These are phyloP conservation scores for Rhytidhysteron rufulum DNA, from an alignment of 2,329 filamentous ascomycete species.

Conservation along the genomic window DNA sequence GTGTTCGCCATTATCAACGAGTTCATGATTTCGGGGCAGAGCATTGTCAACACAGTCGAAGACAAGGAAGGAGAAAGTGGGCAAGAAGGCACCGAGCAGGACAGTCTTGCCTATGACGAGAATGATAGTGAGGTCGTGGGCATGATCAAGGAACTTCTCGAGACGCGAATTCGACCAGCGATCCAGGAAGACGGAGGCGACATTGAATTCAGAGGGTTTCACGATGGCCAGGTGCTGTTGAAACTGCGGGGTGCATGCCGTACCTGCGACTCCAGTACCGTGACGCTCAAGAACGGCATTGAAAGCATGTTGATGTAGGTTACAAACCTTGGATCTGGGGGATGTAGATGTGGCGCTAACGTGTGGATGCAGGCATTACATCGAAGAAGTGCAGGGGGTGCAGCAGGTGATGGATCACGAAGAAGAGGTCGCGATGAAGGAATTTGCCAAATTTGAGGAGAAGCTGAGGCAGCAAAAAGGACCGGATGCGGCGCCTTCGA, in stretches of 20 bases:
- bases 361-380: constrained; percentile 51
- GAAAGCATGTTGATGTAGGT: constrained; percentile 96
- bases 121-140: constrained; percentile 91
- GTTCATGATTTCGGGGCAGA: constrained; percentile 77
- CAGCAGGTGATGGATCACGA: constrained; percentile 87
- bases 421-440: constrained; percentile 79
- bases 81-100: constrained; percentile 52
- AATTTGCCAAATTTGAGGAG: constrained; percentile 95
- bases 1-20: constrained; percentile 95
- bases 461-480: constrained; percentile 63
- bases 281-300: constrained; percentile 95
- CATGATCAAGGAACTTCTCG: constrained; percentile 97
- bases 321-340: constrained; percentile 2
- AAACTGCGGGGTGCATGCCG: constrained; percentile 91
- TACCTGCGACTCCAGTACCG: constrained; percentile 94
- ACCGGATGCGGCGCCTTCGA: constrained; percentile 46
- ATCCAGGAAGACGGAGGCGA: constrained; percentile 98
- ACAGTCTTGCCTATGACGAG: constrained; percentile 79
- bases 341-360: constrained; percentile 12
- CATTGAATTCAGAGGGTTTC: constrained; percentile 90
- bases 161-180: constrained; percentile 88
- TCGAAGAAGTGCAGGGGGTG: constrained; percentile 92
- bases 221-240: constrained; percentile 76
- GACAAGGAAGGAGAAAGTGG: constrained; percentile 52
- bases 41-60: constrained; percentile 70